Base-by-base conservation (phyloP, 2,329 filamentous ascomycete species). In the Penicillium hesseltinei region DNA sequence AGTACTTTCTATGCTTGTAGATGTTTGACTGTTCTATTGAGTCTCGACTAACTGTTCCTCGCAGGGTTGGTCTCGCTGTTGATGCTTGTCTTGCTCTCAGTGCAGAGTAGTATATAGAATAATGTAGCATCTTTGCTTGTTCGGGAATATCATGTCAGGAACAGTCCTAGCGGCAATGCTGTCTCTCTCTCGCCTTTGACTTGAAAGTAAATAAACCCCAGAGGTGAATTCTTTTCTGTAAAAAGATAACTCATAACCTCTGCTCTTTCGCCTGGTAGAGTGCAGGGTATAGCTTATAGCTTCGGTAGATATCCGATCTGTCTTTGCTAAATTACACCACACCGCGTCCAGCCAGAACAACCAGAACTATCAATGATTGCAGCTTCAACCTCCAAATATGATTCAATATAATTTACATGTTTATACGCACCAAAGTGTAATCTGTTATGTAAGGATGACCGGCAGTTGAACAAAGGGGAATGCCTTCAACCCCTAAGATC, bases 1-100 rank as follows among this genome's bases (percentile, higher is more conserved):
- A 78, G 89, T 84, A 51, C 2, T 36, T 36, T 31, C 13, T 51
- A 47, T 53, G 36, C 23, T 48, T 36, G 15, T 8, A 35, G n/a
- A 36, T 8, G 15, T 36, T 25, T 31, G 53, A 43, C 17, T 54
- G 19, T 38, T 21, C 2, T 33, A n/a, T 19, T 13, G 23, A 5
- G 42, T 25, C 4, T 43, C 21, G 49, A 54, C 62, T 68, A 49
- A 67, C 40, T 19, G 38, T 49, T 35, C 58, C 45, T 59, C 49
- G 51, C 66, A 92, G 90, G 75, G 90, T 94, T 68, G 90, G 90
- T 39, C 78, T 91, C 65, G 90, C 90, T n/a, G 90, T 94, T 40
- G 90, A 94, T 75, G 90, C 90, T 47, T 94, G 90, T 74, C 82
- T 94, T 64, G 89, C 90, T 60, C 78, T 94, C 56, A 84, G 80